These are phyloP conservation scores for Sphagnum fallax DNA, from an alignment of 228 moss, liverwort and hornwort species.

Conservation along the genomic window DNA sequence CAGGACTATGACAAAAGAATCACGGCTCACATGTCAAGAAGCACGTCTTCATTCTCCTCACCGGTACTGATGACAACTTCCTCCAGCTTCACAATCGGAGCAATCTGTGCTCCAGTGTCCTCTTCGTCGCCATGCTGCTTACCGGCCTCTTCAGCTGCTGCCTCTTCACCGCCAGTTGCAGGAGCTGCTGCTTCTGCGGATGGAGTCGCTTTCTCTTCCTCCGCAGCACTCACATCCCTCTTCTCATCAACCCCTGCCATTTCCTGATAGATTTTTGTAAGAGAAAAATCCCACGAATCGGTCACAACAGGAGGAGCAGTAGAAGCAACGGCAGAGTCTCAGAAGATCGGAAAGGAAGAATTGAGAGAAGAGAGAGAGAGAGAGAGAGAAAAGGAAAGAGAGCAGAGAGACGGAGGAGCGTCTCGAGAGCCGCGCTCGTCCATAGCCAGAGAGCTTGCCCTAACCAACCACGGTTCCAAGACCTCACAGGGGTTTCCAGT, in stretches of 20 bases:
- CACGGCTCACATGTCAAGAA: slow-evolving; percentile 69
- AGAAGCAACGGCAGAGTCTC: too few relatives aligned
- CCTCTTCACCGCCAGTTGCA: slow-evolving; percentile 12
- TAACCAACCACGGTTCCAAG: too few relatives aligned
- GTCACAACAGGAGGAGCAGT: background rate
- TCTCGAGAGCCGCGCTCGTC: background rate
- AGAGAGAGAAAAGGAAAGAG: background rate
- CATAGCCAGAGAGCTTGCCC: background rate
- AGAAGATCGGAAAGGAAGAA: background rate
- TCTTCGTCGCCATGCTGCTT: slow-evolving; percentile 66
- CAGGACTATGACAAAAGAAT: background rate
- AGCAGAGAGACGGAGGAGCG: too few relatives aligned
- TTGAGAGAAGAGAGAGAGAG: background rate
- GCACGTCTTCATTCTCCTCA: slow-evolving; percentile 86
- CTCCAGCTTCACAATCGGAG: slow-evolving; percentile 86
- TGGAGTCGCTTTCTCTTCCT: slow-evolving; percentile 27
- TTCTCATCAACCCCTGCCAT: slow-evolving; percentile 40
- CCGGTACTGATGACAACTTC: slow-evolving; percentile 85
- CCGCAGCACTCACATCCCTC: slow-evolving; percentile 32
- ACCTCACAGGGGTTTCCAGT: too few relatives aligned
- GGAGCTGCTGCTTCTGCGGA: slow-evolving; percentile 8
- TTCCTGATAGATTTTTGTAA: background rate
- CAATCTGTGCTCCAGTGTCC: slow-evolving; percentile 86
- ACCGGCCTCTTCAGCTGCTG: slow-evolving; percentile 22
- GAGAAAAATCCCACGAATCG: background rate